Base-by-base conservation (phyloP, 2,329 filamentous ascomycete species). In the Ascosphaera apis region DNA sequence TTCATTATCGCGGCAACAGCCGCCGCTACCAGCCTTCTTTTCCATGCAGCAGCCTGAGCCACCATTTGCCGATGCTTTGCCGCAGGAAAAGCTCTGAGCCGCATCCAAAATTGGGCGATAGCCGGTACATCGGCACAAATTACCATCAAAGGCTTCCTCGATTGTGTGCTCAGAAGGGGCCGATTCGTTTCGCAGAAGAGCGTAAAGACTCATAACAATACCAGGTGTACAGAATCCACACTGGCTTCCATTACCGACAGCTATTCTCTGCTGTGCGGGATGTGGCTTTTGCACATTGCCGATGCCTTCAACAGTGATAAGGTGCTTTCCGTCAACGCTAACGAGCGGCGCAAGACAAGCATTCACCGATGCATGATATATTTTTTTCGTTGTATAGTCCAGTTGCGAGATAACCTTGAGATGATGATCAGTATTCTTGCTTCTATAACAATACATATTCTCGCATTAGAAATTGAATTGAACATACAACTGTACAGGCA, bases 181-280 rank as follows among this genome's bases (percentile, higher is more conserved):
- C 3, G 73, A 64, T 44, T 84, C 78, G 49, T 95, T 95, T 40
- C 88, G 69, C 21, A 98, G 63, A 32, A 95, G 64, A 4, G 88
- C 88, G 54, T 98, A 98, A 38, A 95, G 57, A 53, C 84, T 93
- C 72, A 95, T 95, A 42, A 95, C 84, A 48, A 98, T 95, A 2
- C 88, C 88, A 3, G 88, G 88, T 0, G 88, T 95, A 50, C 88
- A 98, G 57, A 98, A 98, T 1, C 84, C 75, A 53, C 75, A 98
- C 54, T 98, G 86, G 45, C 81, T 91, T 34, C 88, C 88, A 58
- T 92, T 88, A 21, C 77, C 71, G 55, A 79, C 79, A 13, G 88
- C 86, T 47, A 98, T 78, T 34, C 88, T 69, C 58, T 95, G 83
- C 53, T 95, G 88, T 3, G 76, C 65, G 2, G 86, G 80, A 59